phyloP scores from a whole-genome alignment of 176 grass and related monocot genomes.

The Avena insularis region DNA sequence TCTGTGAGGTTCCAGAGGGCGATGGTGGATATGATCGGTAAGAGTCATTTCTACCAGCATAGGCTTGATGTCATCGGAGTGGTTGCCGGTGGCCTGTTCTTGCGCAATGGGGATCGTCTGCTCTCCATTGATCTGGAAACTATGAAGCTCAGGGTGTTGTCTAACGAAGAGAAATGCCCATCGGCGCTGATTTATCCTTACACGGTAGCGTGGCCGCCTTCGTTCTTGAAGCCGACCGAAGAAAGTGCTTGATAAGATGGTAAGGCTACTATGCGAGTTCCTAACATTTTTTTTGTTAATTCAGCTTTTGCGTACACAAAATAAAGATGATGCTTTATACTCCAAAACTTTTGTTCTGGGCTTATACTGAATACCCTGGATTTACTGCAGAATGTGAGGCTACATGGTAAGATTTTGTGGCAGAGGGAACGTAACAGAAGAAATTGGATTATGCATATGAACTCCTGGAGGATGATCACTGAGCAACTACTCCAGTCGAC shows the following conservation, averaged over 20 bases:
- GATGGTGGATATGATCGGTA: not conserved
- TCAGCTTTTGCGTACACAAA: not conserved
- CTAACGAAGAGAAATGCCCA: not conserved
- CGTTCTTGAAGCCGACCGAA: conserved; percentile 34
- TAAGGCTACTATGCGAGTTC: not conserved
- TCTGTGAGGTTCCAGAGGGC: conserved; percentile 15
- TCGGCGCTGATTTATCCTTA: conserved; percentile 22
- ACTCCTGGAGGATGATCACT: not conserved
- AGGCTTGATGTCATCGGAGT: conserved; percentile 19
- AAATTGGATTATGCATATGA: not conserved
- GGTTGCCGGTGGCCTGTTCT: conserved; percentile 35
- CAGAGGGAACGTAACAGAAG: conserved; percentile 6
- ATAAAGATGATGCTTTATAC: not conserved
- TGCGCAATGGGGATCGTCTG: conserved; percentile 13
- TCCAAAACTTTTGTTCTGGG: not conserved
- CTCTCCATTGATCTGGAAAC: conserved; percentile 53
- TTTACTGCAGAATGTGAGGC: conserved; percentile 24
- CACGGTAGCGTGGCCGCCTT: conserved; percentile 24
- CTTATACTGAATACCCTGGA: not conserved
- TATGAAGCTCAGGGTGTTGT: conserved; percentile 24
- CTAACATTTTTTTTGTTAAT: not conserved
- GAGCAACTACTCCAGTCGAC: not conserved
- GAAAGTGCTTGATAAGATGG: conserved; percentile 31
- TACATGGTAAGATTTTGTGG: not conserved
- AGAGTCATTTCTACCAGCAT: not conserved